These are phyloP conservation scores for Citrus maxima DNA, from an alignment of 345 rosid species.

Conservation along the genomic window DNA sequence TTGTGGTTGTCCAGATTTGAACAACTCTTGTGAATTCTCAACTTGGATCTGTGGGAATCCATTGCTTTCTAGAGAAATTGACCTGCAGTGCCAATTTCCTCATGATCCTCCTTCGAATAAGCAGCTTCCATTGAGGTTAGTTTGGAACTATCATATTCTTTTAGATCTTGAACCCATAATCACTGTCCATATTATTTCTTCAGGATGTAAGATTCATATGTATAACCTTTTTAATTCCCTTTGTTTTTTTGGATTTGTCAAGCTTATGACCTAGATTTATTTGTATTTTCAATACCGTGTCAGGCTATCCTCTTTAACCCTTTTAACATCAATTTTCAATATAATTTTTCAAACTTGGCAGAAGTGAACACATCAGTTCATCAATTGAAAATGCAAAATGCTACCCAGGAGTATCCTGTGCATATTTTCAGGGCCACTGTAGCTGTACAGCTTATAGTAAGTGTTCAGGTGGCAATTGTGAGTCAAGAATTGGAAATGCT, in stretches of 20 bases:
- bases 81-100: slow-evolving; percentile 27
- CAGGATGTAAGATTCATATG: neutral
- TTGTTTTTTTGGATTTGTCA: slow-evolving; percentile 2
- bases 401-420: slow-evolving; percentile 21
- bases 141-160: neutral
- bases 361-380: slow-evolving; percentile 15
- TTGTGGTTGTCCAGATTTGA: slow-evolving; percentile 27
- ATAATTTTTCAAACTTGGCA: slow-evolving; percentile 21
- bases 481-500: slow-evolving; percentile 20
- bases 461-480: slow-evolving; percentile 23
- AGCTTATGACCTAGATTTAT: neutral
- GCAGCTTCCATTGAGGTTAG: slow-evolving; percentile 29
- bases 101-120: slow-evolving; percentile 15
- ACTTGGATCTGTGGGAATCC: slow-evolving; percentile 18
- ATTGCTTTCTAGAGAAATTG: slow-evolving; percentile 16
- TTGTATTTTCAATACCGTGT: neutral
- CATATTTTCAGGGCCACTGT: slow-evolving; percentile 22
- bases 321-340: neutral
- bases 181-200: neutral
- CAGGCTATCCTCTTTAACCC: neutral
- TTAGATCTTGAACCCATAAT: neutral
- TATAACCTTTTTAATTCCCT: neutral
- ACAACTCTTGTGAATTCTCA: slow-evolving; percentile 24
- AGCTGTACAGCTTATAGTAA: slow-evolving; percentile 25
- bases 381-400: slow-evolving; percentile 27